These are phyloP conservation scores for Pseudogymnoascus sp. DNA, from an alignment of 2,329 filamentous ascomycete species.

Conservation along the genomic window DNA sequence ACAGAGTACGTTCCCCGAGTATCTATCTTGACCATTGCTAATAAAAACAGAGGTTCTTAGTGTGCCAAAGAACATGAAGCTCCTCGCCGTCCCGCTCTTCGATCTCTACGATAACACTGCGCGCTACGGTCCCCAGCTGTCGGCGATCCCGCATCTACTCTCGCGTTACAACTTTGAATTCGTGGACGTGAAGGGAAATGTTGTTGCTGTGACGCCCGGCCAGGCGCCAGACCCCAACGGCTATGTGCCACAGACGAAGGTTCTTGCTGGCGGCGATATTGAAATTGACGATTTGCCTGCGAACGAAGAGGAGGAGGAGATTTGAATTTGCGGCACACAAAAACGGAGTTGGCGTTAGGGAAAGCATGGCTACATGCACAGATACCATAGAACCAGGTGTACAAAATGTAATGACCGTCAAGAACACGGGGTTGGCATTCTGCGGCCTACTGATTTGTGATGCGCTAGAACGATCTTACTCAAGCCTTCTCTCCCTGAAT, in stretches of 20 bases:
- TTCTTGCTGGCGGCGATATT: slow-evolving; percentile 54
- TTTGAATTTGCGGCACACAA: not conserved
- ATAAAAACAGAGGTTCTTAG: slow-evolving; percentile 68
- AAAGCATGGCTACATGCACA: slow-evolving; percentile 2
- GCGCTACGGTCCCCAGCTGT: slow-evolving; percentile 89
- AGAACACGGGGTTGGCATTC: not conserved
- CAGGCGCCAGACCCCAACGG: slow-evolving; percentile 45
- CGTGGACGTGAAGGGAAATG: slow-evolving; percentile 83
- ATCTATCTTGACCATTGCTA: slow-evolving; percentile 11
- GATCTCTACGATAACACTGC: slow-evolving; percentile 97
- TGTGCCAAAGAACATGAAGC: slow-evolving; percentile 99
- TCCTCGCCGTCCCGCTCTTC: slow-evolving; percentile 91
- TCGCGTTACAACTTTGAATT: slow-evolving; percentile 98
- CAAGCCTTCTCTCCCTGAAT: slow-evolving; percentile 74
- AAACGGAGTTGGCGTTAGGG: slow-evolving; percentile 8
- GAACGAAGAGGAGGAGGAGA: not conserved
- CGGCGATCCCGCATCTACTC: slow-evolving; percentile 88
- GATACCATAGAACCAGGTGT: slow-evolving; percentile 8
- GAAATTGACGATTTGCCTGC: slow-evolving; percentile 43
- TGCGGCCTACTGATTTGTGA: not conserved
- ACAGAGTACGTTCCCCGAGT: slow-evolving; percentile 57
- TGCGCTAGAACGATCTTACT: slow-evolving; percentile 4
- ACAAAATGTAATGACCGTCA: slow-evolving; percentile 7
- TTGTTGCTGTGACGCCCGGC: slow-evolving; percentile 77
- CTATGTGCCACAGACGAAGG: slow-evolving; percentile 54